These are phyloP conservation scores for Glarea lozoyensis DNA, from an alignment of 495 filamentous ascomycete species.

Conservation along the genomic window DNA sequence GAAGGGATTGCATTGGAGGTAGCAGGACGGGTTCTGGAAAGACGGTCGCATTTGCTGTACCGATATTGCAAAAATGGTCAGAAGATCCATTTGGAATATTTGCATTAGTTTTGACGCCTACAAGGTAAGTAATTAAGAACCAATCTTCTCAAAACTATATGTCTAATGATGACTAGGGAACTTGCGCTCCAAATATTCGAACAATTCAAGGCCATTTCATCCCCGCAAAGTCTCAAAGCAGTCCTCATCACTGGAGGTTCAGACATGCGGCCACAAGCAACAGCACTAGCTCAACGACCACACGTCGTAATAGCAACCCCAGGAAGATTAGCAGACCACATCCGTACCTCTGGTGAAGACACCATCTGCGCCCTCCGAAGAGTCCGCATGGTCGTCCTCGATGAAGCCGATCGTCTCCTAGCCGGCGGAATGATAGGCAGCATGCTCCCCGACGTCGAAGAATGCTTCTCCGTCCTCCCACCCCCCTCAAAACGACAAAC, in stretches of 20 bases:
- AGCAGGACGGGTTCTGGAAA: slow-evolving; percentile 97
- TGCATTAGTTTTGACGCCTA: slow-evolving; percentile 83
- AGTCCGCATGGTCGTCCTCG: slow-evolving; percentile 78
- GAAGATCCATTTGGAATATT: slow-evolving; percentile 87
- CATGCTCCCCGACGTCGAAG: slow-evolving; percentile 90
- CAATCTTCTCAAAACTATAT: slow-evolving; percentile 1
- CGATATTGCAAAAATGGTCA: slow-evolving; percentile 89
- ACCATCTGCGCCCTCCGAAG: slow-evolving; percentile 72
- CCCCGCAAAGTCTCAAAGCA: slow-evolving; percentile 75
- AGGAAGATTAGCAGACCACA: slow-evolving; percentile 89
- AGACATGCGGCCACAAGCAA: slow-evolving; percentile 87
- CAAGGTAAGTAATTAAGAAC: slow-evolving; percentile 42
- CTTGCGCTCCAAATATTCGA: slow-evolving; percentile 93
- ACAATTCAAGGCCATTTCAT: slow-evolving; percentile 85
- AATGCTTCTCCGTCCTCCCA: slow-evolving; percentile 72
- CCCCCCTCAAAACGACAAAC: slow-evolving; percentile 67
- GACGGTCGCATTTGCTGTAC: slow-evolving; percentile 92
- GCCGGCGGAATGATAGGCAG: slow-evolving; percentile 59
- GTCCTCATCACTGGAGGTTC: slow-evolving; percentile 82
- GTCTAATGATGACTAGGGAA: slow-evolving; percentile 44
- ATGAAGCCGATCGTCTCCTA: slow-evolving; percentile 91
- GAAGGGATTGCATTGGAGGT: slow-evolving; percentile 87
- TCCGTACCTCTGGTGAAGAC: slow-evolving; percentile 80
- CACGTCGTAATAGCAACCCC: slow-evolving; percentile 94
- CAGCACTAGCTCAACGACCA: slow-evolving; percentile 68